Conservation (phyloP, 352 stramenopile genomes). For the Pythium grandisporangium region DNA sequence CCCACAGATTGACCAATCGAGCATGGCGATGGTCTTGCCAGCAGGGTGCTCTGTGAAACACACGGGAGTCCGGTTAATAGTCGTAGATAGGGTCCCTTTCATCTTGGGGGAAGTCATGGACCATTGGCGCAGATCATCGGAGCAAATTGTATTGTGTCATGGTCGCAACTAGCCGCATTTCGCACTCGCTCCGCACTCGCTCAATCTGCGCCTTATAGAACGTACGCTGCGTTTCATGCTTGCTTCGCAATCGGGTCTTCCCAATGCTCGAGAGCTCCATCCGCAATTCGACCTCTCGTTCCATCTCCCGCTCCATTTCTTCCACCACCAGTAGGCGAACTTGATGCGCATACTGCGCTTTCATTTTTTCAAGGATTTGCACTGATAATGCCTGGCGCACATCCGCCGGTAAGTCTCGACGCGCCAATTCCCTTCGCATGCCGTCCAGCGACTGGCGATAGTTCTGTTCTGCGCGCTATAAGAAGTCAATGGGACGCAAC, state of each 20-base stretch:
- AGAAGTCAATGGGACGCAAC: too few relatives aligned
- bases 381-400: slow-evolving; percentile 26
- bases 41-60: slow-evolving; percentile 80
- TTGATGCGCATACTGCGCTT: slow-evolving; percentile 40
- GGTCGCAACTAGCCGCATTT: slow-evolving; percentile 45
- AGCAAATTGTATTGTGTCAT: slow-evolving; percentile 71
- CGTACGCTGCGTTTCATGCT: slow-evolving; percentile 36
- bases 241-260: slow-evolving; percentile 33
- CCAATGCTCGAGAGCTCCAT: slow-evolving; percentile 34
- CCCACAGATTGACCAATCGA: too few relatives aligned
- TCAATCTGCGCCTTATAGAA: slow-evolving; percentile 55
- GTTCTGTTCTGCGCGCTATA: slow-evolving; percentile 37
- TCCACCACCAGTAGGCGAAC: slow-evolving; percentile 39
- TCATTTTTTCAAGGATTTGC: slow-evolving; percentile 62
- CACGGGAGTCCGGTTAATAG: slow-evolving; percentile 59
- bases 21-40: too few relatives aligned
- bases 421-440: slow-evolving; percentile 33
- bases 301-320: slow-evolving; percentile 55
- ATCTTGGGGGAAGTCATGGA: slow-evolving; percentile 41
- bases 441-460: slow-evolving; percentile 42
- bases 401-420: slow-evolving; percentile 22
- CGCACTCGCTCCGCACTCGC: slow-evolving; percentile 48
- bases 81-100: slow-evolving; percentile 43
- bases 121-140: slow-evolving; percentile 66
- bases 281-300: slow-evolving; percentile 36